Conservation (phyloP, 2,329 filamentous ascomycete genomes). For the Hypoxylon sp. region DNA sequence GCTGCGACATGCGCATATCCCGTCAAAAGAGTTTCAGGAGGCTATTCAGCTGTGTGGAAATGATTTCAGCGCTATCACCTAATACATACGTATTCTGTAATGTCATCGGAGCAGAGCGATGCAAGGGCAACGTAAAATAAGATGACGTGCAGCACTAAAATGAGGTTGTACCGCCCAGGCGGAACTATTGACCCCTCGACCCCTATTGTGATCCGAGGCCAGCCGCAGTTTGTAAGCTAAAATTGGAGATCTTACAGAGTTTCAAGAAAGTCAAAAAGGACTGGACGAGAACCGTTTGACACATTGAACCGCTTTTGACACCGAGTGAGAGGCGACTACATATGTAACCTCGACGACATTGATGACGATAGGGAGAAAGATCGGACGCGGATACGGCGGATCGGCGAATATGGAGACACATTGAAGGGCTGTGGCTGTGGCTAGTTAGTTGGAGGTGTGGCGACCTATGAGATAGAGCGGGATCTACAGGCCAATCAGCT, state of each 20-base stretch:
- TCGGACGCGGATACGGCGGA: constrained; percentile 11
- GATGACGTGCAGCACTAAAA: constrained; percentile 43
- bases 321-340: constrained; percentile 15
- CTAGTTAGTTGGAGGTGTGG: constrained; percentile 27
- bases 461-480: constrained; percentile 26
- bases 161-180: constrained; percentile 31
- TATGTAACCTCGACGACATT: constrained; percentile 24
- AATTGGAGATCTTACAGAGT: constrained; percentile 2
- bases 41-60: constrained; percentile 18
- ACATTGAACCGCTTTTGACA: constrained; percentile 3
- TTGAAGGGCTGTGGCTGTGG: constrained; percentile 29
- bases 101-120: constrained; percentile 10
- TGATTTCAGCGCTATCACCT: constrained; percentile 7
- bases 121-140: constrained; percentile 31
- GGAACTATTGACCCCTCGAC: constrained; percentile 19
- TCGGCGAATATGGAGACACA: constrained; percentile 2
- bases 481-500: constrained; percentile 26
- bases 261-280: constrained; percentile 6
- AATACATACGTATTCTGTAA: neutral
- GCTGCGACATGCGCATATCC: constrained; percentile 24
- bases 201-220: constrained; percentile 21
- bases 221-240: constrained; percentile 12
- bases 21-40: constrained; percentile 26
- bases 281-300: constrained; percentile 9
- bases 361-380: constrained; percentile 26